These are phyloP conservation scores for Colletotrichum tanaceti DNA, from an alignment of 2,329 filamentous ascomycete species.

Conservation along the genomic window DNA sequence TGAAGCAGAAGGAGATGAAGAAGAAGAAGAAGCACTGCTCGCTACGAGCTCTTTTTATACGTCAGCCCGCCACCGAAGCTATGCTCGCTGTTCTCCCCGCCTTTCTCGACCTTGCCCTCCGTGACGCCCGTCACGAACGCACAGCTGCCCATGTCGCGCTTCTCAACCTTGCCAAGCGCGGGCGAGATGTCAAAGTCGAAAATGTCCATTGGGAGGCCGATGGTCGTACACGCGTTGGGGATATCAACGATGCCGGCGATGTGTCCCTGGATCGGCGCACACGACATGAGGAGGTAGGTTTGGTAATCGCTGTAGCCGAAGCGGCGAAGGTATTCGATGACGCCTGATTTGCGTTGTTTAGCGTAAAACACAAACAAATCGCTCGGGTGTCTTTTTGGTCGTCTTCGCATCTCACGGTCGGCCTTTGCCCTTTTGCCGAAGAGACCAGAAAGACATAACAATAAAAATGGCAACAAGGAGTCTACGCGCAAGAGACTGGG, in stretches of 20 bases:
- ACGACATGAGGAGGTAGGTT: slow-evolving; percentile 85
- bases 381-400: background rate
- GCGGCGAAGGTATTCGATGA: slow-evolving; percentile 82
- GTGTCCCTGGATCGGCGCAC: slow-evolving; percentile 88
- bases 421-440: background rate
- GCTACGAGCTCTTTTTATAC: slow-evolving; percentile 51
- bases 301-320: slow-evolving; percentile 81
- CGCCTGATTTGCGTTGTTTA: slow-evolving; percentile 54
- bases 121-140: slow-evolving; percentile 67
- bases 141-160: slow-evolving; percentile 60
- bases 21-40: background rate
- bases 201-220: slow-evolving; percentile 91
- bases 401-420: background rate
- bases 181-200: slow-evolving; percentile 94
- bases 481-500: background rate
- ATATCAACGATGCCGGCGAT: slow-evolving; percentile 92
- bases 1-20: no score
- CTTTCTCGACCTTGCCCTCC: slow-evolving; percentile 57
- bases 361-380: background rate
- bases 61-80: slow-evolving; percentile 65
- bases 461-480: no score
- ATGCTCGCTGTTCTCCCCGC: slow-evolving; percentile 59
- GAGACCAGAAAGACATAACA: background rate
- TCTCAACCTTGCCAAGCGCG: slow-evolving; percentile 59
- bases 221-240: slow-evolving; percentile 89